phyloP scores from a whole-genome alignment of 768 basidiomycete species.

The Phaeotremella fagi region DNA sequence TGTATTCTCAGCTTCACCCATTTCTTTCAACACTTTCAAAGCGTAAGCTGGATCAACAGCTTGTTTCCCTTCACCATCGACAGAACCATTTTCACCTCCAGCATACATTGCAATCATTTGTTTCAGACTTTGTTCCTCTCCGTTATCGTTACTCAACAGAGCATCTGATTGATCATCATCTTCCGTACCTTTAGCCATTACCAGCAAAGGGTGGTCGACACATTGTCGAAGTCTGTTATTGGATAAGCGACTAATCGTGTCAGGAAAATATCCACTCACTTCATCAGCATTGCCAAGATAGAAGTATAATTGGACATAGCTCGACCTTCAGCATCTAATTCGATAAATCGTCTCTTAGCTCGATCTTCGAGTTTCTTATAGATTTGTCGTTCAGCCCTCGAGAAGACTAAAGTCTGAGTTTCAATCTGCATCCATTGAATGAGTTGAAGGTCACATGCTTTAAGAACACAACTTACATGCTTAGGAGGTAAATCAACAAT shows the following conservation, averaged over 20 bases:
- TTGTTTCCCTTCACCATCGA: slow-evolving; percentile 50
- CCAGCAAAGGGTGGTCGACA: slow-evolving; percentile 82
- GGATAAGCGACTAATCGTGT: not conserved
- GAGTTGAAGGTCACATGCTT: slow-evolving; percentile 4
- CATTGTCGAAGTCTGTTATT: slow-evolving; percentile 71
- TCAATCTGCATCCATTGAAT: slow-evolving; percentile 53
- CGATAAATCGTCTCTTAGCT: slow-evolving; percentile 75
- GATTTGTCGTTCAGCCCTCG: slow-evolving; percentile 71
- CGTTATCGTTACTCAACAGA: slow-evolving; percentile 32
- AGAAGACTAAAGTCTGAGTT: slow-evolving; percentile 74
- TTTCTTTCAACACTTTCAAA: slow-evolving; percentile 55
- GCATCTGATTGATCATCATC: slow-evolving; percentile 49
- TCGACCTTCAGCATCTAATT: slow-evolving; percentile 76
- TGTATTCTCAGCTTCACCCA: slow-evolving; percentile 32
- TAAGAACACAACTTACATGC: slow-evolving; percentile 54
- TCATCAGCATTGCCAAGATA: slow-evolving; percentile 84
- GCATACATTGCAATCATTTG: slow-evolving; percentile 43
- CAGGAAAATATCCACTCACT: slow-evolving; percentile 52
- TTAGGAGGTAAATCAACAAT: slow-evolving; percentile 87
- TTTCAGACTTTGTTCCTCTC: slow-evolving; percentile 22
- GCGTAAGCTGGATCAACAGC: slow-evolving; percentile 46
- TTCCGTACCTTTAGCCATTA: slow-evolving; percentile 55
- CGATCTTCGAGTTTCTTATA: slow-evolving; percentile 80
- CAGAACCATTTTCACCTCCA: slow-evolving; percentile 40
- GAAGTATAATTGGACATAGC: slow-evolving; percentile 60